Base-by-base conservation (phyloP, 345 rosid species). In the Cardiospermum halicacabum region DNA sequence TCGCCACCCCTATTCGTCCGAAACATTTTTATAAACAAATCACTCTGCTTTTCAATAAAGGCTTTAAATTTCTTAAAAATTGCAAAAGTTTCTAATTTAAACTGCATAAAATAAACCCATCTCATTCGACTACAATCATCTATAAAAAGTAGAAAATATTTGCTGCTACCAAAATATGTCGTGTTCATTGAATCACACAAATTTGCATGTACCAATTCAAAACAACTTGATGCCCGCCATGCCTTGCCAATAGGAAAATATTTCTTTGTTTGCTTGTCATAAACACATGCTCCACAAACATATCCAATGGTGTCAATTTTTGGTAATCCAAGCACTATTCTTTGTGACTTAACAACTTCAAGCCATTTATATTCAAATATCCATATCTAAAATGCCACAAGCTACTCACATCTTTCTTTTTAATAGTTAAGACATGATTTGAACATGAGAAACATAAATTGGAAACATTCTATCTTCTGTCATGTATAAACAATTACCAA, bases 351-450 rank as follows among this genome's bases (percentile, higher is more conserved):
- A 56, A 21, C 15, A 56, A 42, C 16, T 22, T 25, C 21, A 66
- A n/a, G 5, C 54, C 62, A 4, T 56, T 56, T 1, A 28, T 4
- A 43, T 66, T 25, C 1, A 66, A 21, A 42, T 66, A 54, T 5
- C 47, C 42, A 56, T 56, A 66, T 19, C 34, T 7, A 4, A 56
- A 42, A 21, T 66, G 62, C 62, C 70, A 66, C 3, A 66, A 13
- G 2, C 51, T 47, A 16, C 7, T 47, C 21, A 47, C 19, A n/a
- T 47, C 3, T 47, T 32, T 47, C 21, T 18, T 47, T 16, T 5
- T 8, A 16, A 47, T 24, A 47, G 19, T 24, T 3, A 15, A 16
- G 5, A 24, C 21, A 16, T 47, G 51, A 16, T 47, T n/a, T 15
- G n/a, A 3, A 45, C 49, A 3, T 56, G 2, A 56, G 16, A 16